Evolutionary conservation across 2,329 filamentous ascomycete species (phyloP), one percentile per base, ranked within the genome.

Genomic region (Hymenoscyphus salicellus): DNA sequence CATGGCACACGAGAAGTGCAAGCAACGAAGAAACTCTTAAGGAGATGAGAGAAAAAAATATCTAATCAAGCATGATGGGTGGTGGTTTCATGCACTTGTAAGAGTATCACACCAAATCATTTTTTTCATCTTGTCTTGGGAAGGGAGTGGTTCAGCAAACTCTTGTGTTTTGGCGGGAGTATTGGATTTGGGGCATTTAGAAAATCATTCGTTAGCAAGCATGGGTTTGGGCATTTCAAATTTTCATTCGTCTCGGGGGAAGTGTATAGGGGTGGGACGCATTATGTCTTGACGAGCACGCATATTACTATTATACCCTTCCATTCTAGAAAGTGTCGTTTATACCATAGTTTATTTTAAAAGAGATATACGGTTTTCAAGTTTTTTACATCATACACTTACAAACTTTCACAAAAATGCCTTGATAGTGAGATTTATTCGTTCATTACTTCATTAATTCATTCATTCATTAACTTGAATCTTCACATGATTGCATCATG

Each of bases 1-100:
- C 75, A 82, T 89, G 70, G 77, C 86, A 62, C 92, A 97, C 78
- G 93, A 96, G 75, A 97, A 97, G 79, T 98, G 93, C 82, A 97
- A 97, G 82, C 88, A 86, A 74, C 81, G 86, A 72, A 80, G 84
- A 69, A 81, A 79, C 69, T 79, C 78, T 64, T 79, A 72, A 49
- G 43, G n/a, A 26, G 23, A 5, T 30, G 28, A 30, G 28, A 11
- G n/a, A 7, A 5, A 52, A 52, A 52, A 52, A 26, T 5, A 46
- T n/a, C n/a, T 41, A 17, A 30, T 30, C 36, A 43, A 26, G 20
- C 46, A 52, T 23, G 46, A 52, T 52, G 11, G 23, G 46, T 26
- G 73, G 55, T 17, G 14, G 10, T 49, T 49, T 55, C 28, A 55
- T 61, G 60, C 60, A 36, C 46, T 60, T 36, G 23, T 61, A 55